Evolutionary conservation across 768 basidiomycete genomes (phyloP).

Genomic region (Mrakia hoshinonis): DNA sequence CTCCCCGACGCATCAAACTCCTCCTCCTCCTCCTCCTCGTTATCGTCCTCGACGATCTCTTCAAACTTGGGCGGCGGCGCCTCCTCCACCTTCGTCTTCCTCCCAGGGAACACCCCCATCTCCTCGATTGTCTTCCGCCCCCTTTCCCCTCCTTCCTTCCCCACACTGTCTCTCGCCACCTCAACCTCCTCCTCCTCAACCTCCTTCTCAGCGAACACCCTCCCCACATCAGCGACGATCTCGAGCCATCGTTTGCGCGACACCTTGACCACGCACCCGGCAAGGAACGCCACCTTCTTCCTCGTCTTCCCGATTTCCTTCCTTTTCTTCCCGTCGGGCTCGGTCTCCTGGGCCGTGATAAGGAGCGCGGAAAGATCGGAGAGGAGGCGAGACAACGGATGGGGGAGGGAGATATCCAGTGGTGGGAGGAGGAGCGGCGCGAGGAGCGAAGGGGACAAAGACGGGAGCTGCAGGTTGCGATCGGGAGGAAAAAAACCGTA

Average conservation of each 20-base stretch:
- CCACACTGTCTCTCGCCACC: neutral
- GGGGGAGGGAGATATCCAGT: neutral
- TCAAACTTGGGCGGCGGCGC: neutral
- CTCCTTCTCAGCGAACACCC: neutral
- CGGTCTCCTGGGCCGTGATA: neutral
- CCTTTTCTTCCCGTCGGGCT: neutral
- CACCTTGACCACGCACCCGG: neutral
- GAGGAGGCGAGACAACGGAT: conserved; percentile 14
- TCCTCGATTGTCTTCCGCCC: neutral
- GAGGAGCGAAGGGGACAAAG: neutral
- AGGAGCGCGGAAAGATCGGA: neutral
- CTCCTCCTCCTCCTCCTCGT: neutral
- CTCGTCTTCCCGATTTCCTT: neutral
- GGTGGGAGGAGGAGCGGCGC: conserved; percentile 15
- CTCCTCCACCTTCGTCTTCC: neutral
- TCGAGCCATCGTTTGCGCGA: neutral
- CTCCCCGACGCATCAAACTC: too few relatives aligned
- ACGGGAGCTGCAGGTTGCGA: neutral
- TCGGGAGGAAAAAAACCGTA: neutral
- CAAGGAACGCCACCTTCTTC: conserved; percentile 1
- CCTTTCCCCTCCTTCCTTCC: neutral
- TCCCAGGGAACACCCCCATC: neutral
- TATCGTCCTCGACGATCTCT: neutral
- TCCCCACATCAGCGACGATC: neutral
- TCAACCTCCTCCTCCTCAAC: neutral